Conservation (phyloP, 2,329 filamentous ascomycete species). For the Magnaporthiopsis poae region DNA sequence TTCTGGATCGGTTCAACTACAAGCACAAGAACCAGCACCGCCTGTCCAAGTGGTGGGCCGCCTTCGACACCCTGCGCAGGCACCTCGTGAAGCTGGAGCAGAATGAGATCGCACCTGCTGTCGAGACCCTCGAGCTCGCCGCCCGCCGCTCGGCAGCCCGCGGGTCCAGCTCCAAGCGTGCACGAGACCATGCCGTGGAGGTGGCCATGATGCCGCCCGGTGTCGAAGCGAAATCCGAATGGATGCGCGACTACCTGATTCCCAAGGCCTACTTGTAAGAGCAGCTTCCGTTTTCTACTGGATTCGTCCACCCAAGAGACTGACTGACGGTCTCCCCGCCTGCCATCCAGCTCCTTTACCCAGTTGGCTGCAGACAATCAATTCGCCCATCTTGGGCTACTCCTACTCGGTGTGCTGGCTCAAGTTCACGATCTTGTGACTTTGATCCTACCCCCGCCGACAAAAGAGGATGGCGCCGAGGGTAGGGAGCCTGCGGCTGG, state of each 20-base stretch:
- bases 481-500: slow-evolving; percentile 8
- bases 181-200: not conserved
- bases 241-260: slow-evolving; percentile 30
- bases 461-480: slow-evolving; percentile 17
- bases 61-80: slow-evolving; percentile 63
- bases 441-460: slow-evolving; percentile 21
- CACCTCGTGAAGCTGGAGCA: slow-evolving; percentile 45
- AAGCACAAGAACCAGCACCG: slow-evolving; percentile 90
- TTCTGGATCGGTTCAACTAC: slow-evolving; percentile 65
- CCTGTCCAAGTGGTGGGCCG: slow-evolving; percentile 67
- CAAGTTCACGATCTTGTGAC: slow-evolving; percentile 40
- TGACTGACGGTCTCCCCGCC: too few species aligned
- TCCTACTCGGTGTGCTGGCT: slow-evolving; percentile 56
- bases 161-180: slow-evolving; percentile 1
- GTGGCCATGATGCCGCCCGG: not conserved
- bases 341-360: slow-evolving; percentile 47
- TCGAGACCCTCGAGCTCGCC: slow-evolving; percentile 15
- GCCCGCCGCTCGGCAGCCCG: not conserved
- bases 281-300: not conserved
- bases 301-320: not conserved
- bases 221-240: slow-evolving; percentile 21
- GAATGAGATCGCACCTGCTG: slow-evolving; percentile 20
- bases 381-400: slow-evolving; percentile 60
- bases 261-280: slow-evolving; percentile 37
- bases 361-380: slow-evolving; percentile 63